Conservation (phyloP, 1,139 yeast species). For the Taiozyma sp. region DNA sequence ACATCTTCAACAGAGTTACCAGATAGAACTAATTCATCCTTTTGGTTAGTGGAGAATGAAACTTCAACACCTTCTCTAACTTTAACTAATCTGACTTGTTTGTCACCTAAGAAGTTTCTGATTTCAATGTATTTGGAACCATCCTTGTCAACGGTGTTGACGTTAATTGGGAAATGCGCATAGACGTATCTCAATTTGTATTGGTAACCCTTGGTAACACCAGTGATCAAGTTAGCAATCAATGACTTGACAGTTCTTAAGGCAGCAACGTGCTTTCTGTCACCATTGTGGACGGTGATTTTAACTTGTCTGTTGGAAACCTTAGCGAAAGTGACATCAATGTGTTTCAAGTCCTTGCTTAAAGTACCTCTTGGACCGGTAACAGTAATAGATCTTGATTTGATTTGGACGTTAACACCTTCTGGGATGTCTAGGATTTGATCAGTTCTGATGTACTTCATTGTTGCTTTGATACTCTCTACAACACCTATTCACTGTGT, state of each 20-base stretch:
- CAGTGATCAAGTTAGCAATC: constrained; percentile 89
- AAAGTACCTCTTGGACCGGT: constrained; percentile 98
- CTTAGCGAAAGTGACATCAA: constrained; percentile 89
- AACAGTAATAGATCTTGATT: constrained; percentile 87
- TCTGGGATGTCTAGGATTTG: constrained; percentile 91
- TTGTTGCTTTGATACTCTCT: constrained; percentile 13
- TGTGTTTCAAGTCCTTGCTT: constrained; percentile 88
- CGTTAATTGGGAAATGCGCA: constrained; percentile 99
- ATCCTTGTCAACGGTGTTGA: constrained; percentile 74
- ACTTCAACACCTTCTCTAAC: constrained; percentile 85
- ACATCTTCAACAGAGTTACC: constrained; percentile 98
- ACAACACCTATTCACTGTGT: not conserved
- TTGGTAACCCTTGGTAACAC: constrained; percentile 99
- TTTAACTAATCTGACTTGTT: constrained; percentile 84
- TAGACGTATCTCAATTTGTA: constrained; percentile 99
- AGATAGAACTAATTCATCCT: constrained; percentile 88
- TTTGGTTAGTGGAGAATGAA: constrained; percentile 75
- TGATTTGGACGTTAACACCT: constrained; percentile 87
- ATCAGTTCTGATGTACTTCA: constrained; percentile 66
- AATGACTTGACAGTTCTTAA: constrained; percentile 97
- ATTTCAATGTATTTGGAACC: constrained; percentile 81
- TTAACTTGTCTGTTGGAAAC: constrained; percentile 66
- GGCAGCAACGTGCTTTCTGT: constrained; percentile 99
- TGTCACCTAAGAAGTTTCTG: constrained; percentile 99
- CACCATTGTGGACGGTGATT: constrained; percentile 96